These are phyloP conservation scores for Hymenoscyphus repandus DNA, from an alignment of 2,329 filamentous ascomycete genomes.

Conservation along the genomic window DNA sequence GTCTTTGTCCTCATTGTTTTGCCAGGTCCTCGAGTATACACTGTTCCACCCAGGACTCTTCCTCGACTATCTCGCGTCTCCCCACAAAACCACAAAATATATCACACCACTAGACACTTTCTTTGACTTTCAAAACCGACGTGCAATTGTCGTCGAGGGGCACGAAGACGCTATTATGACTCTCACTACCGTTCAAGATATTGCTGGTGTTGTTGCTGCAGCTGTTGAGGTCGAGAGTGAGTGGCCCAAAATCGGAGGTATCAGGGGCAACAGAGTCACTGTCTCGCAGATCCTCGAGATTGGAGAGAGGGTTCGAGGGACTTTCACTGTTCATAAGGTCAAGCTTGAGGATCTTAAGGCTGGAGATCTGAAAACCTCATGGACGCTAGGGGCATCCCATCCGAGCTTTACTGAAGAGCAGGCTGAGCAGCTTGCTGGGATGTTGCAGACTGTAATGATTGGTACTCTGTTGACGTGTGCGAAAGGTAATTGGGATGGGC, in stretches of 20 bases:
- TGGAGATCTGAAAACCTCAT: constrained; percentile 37
- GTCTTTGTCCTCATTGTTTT: background rate
- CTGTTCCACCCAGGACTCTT: constrained; percentile 46
- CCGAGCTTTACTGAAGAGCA: constrained; percentile 33
- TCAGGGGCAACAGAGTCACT: constrained; percentile 26
- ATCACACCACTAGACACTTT: constrained; percentile 31
- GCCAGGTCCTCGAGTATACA: constrained; percentile 42
- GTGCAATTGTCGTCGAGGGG: constrained; percentile 39
- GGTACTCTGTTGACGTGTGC: constrained; percentile 38
- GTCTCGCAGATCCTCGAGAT: constrained; percentile 33
- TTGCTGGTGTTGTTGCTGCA: constrained; percentile 33
- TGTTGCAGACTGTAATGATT: constrained; percentile 36
- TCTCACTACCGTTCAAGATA: constrained; percentile 40
- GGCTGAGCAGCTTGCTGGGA: constrained; percentile 23
- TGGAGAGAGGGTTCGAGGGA: constrained; percentile 36
- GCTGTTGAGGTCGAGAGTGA: constrained; percentile 30
- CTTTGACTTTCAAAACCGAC: constrained; percentile 32
- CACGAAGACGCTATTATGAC: constrained; percentile 37
- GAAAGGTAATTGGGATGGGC: constrained; percentile 39
- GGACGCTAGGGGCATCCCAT: constrained; percentile 34
- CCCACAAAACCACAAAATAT: constrained; percentile 36
- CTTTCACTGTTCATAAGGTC: constrained; percentile 41
- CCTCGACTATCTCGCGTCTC: constrained; percentile 43
- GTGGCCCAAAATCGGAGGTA: constrained; percentile 32
- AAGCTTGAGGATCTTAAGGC: constrained; percentile 42